Evolutionary conservation across 2,329 filamentous ascomycete genomes (phyloP).

Genomic region (Aspergillus persii): DNA sequence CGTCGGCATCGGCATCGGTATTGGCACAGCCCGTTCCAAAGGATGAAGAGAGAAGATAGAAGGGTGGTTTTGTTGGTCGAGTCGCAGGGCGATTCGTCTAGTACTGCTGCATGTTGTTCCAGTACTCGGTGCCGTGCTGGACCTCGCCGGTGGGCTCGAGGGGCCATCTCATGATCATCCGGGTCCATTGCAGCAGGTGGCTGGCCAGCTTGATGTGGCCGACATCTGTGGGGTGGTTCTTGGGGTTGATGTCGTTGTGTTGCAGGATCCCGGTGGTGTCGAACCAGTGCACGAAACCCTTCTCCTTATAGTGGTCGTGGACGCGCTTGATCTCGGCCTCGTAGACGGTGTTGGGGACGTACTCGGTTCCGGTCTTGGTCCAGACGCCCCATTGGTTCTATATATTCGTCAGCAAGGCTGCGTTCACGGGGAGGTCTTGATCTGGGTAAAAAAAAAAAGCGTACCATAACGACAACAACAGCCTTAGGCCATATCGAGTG

Average conservation of each 20-base stretch:
- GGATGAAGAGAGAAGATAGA: not conserved
- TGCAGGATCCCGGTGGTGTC: conserved; percentile 61
- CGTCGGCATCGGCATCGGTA: not conserved
- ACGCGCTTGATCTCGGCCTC: conserved; percentile 52
- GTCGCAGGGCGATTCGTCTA: conserved; percentile 16
- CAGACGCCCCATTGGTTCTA: conserved; percentile 58
- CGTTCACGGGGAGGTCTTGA: not conserved
- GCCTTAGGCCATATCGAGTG: conserved; percentile 43
- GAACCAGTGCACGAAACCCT: conserved; percentile 60
- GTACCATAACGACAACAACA: conserved; percentile 42
- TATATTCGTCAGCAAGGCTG: conserved; percentile 4
- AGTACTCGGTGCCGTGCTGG: conserved; percentile 51
- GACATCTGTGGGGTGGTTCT: conserved; percentile 61
- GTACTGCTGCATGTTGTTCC: conserved; percentile 52
- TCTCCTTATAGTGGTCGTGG: conserved; percentile 50
- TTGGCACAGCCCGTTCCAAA: not conserved
- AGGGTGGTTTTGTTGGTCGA: no score
- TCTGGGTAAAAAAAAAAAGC: not conserved
- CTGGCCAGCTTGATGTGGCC: conserved; percentile 62
- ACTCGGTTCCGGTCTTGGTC: conserved; percentile 51
- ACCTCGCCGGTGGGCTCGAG: conserved; percentile 57
- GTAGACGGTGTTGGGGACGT: conserved; percentile 48
- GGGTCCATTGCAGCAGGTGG: conserved; percentile 58
- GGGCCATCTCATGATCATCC: conserved; percentile 56
- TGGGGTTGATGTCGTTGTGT: conserved; percentile 60